Evolutionary conservation across 768 basidiomycete species (phyloP), one percentile per base, ranked within the genome.

Genomic region (Cantharellus anzutake): DNA sequence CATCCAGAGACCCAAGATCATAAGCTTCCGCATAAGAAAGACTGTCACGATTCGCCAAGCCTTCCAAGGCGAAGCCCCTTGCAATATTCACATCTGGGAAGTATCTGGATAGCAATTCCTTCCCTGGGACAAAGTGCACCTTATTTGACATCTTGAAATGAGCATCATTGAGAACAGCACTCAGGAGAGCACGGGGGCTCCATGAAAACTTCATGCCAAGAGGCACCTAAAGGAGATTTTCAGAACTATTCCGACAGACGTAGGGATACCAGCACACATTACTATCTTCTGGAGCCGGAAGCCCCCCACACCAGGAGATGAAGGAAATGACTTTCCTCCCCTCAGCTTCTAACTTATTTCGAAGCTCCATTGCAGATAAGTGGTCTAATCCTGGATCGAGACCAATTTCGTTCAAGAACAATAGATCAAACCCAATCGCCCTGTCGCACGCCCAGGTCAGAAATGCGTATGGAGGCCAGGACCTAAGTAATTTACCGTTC

Each of bases 151-250:
- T 71, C 65, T 78, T 76, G 69, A 81, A 96, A 42, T 66, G 68
- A 2, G 93, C 90, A 0, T 72, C 68, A 63, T 93, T 89, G 60
- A 81, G 69, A 0, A 86, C 86, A 2, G 91, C 93, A 14, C 75
- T 78, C 42, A 97, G 71, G 4, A 94, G 91, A 3, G 89, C 92
- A 60, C 81, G 75, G 0, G 93, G 91, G 56, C 81, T 86, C 93
- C 93, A 97, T 64, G 89, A 88, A 67, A 91, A 91, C 67, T 92
- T 94, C 62, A 67, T 94, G 92, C n/a, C 76, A 5, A 93, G 71
- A 2, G 90, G 89, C 14, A 84, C 79, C 62, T 74, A 69, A 48
- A 35, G 20, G 16, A 48, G 51, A 35, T 59, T 60, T 51, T 5
- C 11, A 38, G 50, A 58, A 51, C n/a, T n/a, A 51, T 40, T 4